Conservation (phyloP, 164 flowering plant genomes). For the Sextonia rubra region DNA sequence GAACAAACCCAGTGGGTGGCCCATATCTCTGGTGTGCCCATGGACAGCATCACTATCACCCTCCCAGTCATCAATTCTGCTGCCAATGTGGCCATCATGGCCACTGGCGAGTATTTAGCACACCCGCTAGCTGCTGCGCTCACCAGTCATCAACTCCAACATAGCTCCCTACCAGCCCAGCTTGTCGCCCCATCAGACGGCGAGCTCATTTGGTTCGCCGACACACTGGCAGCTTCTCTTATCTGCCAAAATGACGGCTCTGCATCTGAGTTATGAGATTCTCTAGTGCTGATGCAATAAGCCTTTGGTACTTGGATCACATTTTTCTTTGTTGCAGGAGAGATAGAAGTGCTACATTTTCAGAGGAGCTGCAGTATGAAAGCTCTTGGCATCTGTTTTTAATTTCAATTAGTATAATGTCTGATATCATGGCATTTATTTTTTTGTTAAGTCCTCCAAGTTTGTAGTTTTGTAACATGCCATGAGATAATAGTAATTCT, state of each 20-base stretch:
- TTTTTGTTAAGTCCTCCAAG: neutral
- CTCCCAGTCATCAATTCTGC: constrained; percentile 39
- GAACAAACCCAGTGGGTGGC: constrained; percentile 29
- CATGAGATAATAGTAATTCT: neutral
- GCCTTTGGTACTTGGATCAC: neutral
- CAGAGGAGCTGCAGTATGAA: neutral
- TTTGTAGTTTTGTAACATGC: neutral
- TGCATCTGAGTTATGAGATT: neutral
- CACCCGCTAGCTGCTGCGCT: constrained; percentile 15
- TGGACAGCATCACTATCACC: constrained; percentile 27
- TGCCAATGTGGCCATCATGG: constrained; percentile 29
- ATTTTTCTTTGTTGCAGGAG: neutral
- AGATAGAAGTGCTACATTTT: neutral
- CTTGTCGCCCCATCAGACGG: constrained; percentile 24
- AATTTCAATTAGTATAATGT: neutral
- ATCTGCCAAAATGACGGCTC: neutral
- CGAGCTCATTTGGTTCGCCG: constrained; percentile 31
- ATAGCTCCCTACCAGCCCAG: constrained; percentile 19
- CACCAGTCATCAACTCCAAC: constrained; percentile 7
- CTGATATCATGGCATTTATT: neutral
- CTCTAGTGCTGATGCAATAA: neutral
- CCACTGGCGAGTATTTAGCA: constrained; percentile 18
- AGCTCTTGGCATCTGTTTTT: neutral
- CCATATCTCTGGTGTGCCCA: constrained; percentile 14
- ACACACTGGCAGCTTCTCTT: constrained; percentile 24